Evolutionary conservation across 1,284 basidiomycete species (phyloP).

Genomic region (Rhizoctonia solani): DNA sequence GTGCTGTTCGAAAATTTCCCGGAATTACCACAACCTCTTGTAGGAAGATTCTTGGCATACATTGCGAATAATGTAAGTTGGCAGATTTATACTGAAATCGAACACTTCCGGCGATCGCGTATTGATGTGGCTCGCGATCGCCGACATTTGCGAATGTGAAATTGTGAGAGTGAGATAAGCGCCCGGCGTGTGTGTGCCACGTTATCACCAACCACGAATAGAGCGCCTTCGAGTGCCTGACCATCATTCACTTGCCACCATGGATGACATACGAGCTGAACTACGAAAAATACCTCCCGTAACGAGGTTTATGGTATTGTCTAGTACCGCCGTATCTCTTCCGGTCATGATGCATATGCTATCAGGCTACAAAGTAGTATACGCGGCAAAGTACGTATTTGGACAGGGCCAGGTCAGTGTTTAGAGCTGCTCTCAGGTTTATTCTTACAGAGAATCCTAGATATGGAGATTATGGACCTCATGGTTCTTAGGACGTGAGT

Average conservation of each 20-base stretch:
- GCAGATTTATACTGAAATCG: too few relatives aligned
- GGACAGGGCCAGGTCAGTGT: constrained; percentile 57
- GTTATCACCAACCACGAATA: neutral
- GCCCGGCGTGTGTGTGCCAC: constrained; percentile 7
- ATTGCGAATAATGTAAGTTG: too few relatives aligned
- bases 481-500: constrained; percentile 76
- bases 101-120: too few relatives aligned
- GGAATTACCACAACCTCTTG: too few relatives aligned
- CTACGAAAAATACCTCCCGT: constrained; percentile 83
- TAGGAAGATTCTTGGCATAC: too few relatives aligned
- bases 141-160: too few relatives aligned
- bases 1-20: too few relatives aligned
- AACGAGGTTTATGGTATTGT: constrained; percentile 70
- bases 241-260: neutral
- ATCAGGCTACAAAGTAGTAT: constrained; percentile 60
- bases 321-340: constrained; percentile 64
- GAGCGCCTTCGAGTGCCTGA: neutral
- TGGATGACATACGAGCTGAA: constrained; percentile 48
- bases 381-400: constrained; percentile 56
- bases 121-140: too few relatives aligned
- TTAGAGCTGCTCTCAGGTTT: neutral
- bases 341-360: constrained; percentile 64
- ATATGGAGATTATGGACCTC: constrained; percentile 77
- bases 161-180: too few relatives aligned
- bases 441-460: constrained; percentile 47